phyloP scores from a whole-genome alignment of 116 monocot species.

The Posidonia oceanica region DNA sequence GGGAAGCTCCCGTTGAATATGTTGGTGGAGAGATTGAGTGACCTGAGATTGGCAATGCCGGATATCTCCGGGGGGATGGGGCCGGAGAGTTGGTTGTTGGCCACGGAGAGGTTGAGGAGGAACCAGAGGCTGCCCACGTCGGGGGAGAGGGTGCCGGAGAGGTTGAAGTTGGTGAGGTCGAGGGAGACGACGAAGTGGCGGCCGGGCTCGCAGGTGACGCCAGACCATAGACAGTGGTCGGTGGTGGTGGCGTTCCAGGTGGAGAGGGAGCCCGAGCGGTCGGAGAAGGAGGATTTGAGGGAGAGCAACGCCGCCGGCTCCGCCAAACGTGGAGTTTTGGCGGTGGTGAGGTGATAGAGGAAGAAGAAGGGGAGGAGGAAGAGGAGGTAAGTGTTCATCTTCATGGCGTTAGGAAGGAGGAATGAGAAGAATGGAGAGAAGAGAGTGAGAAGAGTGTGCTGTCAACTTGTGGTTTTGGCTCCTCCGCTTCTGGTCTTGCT shows the following conservation, averaged over 20 bases:
- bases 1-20: constrained; percentile 67
- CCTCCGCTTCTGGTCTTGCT: too few relatives aligned
- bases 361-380: constrained; percentile 6
- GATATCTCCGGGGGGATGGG: constrained; percentile 52
- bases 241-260: constrained; percentile 29
- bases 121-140: constrained; percentile 19
- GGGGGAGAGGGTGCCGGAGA: constrained; percentile 42
- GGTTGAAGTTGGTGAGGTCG: constrained; percentile 46
- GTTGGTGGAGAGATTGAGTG: constrained; percentile 86
- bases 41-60: constrained; percentile 32
- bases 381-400: background rate
- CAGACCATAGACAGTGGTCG: constrained; percentile 38
- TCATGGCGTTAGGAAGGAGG: background rate
- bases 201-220: constrained; percentile 33
- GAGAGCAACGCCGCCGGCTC: constrained; percentile 33
- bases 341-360: background rate
- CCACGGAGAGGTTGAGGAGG: constrained; percentile 29
- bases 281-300: constrained; percentile 28
- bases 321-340: constrained; percentile 9
- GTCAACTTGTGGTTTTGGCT: too few relatives aligned
- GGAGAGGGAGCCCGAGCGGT: constrained; percentile 34
- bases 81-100: constrained; percentile 36
- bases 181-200: constrained; percentile 26
- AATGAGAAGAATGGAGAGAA: background rate
- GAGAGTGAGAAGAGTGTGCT: background rate